Evolutionary conservation across 768 basidiomycete species (phyloP).

Genomic region (Mycena chlorophos): DNA sequence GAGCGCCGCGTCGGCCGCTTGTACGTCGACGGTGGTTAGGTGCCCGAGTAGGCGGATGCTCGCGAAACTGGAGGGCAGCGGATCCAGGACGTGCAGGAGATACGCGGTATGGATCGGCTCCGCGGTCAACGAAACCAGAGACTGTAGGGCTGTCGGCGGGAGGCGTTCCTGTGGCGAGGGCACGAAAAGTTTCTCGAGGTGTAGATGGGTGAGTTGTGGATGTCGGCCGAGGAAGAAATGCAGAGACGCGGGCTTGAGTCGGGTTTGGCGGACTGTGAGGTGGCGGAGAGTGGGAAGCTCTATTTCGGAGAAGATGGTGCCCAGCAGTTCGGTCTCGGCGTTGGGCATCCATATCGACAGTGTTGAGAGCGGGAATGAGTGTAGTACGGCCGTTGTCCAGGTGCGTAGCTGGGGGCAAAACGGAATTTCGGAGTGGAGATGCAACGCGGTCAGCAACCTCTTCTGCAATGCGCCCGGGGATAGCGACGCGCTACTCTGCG

Average conservation of each 20-base stretch:
- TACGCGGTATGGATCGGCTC: constrained; percentile 11
- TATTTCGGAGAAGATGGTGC: constrained; percentile 5
- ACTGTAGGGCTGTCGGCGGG: constrained; percentile 9
- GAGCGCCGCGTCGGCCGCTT: constrained; percentile 9
- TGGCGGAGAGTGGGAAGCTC: constrained; percentile 18
- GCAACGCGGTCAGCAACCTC: constrained; percentile 8
- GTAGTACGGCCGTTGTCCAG: constrained; percentile 20
- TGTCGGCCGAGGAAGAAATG: constrained; percentile 19
- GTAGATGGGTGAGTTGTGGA: constrained; percentile 12
- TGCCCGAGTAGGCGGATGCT: constrained; percentile 12
- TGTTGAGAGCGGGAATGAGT: constrained; percentile 14
- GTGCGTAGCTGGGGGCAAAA: constrained; percentile 11
- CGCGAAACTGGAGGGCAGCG: background rate
- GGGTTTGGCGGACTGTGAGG: constrained; percentile 7
- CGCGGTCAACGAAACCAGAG: constrained; percentile 3
- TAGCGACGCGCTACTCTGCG: constrained; percentile 2
- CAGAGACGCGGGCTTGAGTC: constrained; percentile 12
- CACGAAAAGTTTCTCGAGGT: constrained; percentile 10
- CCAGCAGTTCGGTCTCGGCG: constrained; percentile 4
- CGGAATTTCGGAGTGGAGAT: constrained; percentile 14
- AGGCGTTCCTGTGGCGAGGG: constrained; percentile 16
- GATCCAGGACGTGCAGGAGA: constrained; percentile 13
- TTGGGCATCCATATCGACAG: constrained; percentile 11
- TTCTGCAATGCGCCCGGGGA: constrained; percentile 14
- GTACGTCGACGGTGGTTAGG: constrained; percentile 13